A percentile compares a stretch with the other conserved stretches of the same genome.
phyloP scores from a whole-genome alignment of 2,329 filamentous ascomycete species.

The Chalara sp. region DNA sequence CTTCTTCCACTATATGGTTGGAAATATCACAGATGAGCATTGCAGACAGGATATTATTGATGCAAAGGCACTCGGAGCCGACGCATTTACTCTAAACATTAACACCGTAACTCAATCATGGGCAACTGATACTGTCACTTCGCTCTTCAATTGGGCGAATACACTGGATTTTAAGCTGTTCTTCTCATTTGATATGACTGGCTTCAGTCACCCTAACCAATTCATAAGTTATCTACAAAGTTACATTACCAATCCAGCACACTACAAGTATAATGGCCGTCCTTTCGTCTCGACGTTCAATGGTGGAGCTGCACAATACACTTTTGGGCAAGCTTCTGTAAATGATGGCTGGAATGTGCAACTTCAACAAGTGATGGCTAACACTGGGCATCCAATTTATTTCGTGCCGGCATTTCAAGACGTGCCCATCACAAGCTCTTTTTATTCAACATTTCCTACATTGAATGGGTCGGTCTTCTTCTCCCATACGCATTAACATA shows the following conservation, averaged over 20 bases:
- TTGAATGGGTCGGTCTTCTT: constrained; percentile 4
- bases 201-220: constrained; percentile 8
- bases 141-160: constrained; percentile 7
- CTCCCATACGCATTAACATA: neutral
- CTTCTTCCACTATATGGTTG: neutral
- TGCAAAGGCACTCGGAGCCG: constrained; percentile 10
- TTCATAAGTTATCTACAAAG: constrained; percentile 6
- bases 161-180: constrained; percentile 10
- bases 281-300: constrained; percentile 15
- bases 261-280: constrained; percentile 9
- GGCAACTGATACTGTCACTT: neutral
- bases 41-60: constrained; percentile 10
- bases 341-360: constrained; percentile 19
- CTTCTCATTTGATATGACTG: constrained; percentile 15
- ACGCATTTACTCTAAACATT: constrained; percentile 12
- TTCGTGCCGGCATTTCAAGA: constrained; percentile 13
- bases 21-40: constrained; percentile 4
- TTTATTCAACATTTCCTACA: constrained; percentile 6
- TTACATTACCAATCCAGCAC: constrained; percentile 6
- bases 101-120: neutral
- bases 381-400: constrained; percentile 13
- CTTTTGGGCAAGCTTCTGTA: constrained; percentile 17
- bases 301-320: constrained; percentile 10
- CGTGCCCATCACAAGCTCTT: constrained; percentile 2
- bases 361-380: constrained; percentile 20